Percentiles rank a stretch among this genome's conserved stretches.
These are phyloP conservation scores for Clavulina sp. DNA, from an alignment of 768 basidiomycete species.

Conservation along the genomic window DNA sequence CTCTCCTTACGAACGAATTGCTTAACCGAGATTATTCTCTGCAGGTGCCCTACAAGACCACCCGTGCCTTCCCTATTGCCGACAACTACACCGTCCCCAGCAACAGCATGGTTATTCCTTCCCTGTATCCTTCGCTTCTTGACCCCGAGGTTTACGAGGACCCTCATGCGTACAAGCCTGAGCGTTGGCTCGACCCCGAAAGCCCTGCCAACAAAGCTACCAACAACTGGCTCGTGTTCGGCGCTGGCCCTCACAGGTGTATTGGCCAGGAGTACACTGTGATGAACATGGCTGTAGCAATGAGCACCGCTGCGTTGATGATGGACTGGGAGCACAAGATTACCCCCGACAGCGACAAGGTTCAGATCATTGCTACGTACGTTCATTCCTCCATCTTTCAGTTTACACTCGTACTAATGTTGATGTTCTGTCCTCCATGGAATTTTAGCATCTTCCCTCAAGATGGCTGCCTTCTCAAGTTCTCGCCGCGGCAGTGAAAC, in stretches of 20 bases:
- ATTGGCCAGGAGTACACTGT: conserved; percentile 85
- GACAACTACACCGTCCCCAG: conserved; percentile 83
- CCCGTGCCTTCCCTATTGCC: conserved; percentile 80
- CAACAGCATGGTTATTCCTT: conserved; percentile 87
- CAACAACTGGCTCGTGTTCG: conserved; percentile 92
- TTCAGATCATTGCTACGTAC: conserved; percentile 84
- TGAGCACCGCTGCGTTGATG: conserved; percentile 64
- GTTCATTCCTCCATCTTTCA: conserved; percentile 9
- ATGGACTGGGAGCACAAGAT: conserved; percentile 76
- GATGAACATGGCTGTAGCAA: conserved; percentile 74
- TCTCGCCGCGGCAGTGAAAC: conserved; percentile 50
- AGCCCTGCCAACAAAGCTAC: conserved; percentile 66
- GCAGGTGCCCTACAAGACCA: conserved; percentile 84
- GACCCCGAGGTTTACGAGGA: conserved; percentile 77
- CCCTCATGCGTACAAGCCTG: conserved; percentile 67
- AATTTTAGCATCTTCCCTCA: conserved; percentile 66
- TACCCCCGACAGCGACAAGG: conserved; percentile 63
- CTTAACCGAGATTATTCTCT: conserved; percentile 10
- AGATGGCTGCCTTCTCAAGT: conserved; percentile 70
- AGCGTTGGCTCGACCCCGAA: conserved; percentile 83
- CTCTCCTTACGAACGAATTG: conserved; percentile 2
- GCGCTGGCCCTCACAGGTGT: conserved; percentile 82
- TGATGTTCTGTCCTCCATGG: background rate
- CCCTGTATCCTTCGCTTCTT: conserved; percentile 83
- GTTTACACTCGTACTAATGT: background rate